phyloP scores from a whole-genome alignment of 805 yeast genomes.

The Metschnikowia peoriensis region DNA sequence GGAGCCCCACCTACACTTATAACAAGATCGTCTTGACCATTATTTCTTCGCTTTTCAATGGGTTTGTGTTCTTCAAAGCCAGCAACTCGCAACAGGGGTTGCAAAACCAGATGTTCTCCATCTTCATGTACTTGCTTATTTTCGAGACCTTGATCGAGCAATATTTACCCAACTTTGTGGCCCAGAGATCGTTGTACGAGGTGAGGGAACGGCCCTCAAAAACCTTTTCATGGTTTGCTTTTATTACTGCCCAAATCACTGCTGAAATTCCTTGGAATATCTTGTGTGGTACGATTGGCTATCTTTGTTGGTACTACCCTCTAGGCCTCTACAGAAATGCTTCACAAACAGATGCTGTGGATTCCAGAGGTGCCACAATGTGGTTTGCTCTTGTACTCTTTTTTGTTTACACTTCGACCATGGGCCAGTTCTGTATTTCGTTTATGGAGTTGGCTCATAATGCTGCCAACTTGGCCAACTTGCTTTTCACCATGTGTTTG shows the following conservation, averaged over 20 bases:
- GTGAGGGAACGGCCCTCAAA: slow-evolving; percentile 44
- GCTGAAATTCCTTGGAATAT: slow-evolving; percentile 49
- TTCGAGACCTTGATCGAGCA: slow-evolving; percentile 39
- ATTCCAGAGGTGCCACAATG: slow-evolving; percentile 34
- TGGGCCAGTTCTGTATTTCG: slow-evolving; percentile 21
- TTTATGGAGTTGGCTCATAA: slow-evolving; percentile 44
- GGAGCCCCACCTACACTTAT: slow-evolving; percentile 59
- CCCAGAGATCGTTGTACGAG: slow-evolving; percentile 43
- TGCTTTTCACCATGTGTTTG: slow-evolving; percentile 54
- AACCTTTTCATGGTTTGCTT: slow-evolving; percentile 41
- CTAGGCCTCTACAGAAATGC: slow-evolving; percentile 15
- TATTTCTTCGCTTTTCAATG: slow-evolving; percentile 57
- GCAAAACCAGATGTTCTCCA: slow-evolving; percentile 64
- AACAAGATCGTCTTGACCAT: slow-evolving; percentile 58
- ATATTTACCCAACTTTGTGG: slow-evolving; percentile 39
- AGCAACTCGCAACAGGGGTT: slow-evolving; percentile 50
- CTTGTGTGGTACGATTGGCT: slow-evolving; percentile 56
- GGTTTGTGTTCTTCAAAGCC: slow-evolving; percentile 70
- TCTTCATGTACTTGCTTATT: slow-evolving; percentile 42
- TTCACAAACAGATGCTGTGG: slow-evolving; percentile 13
- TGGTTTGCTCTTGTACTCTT: slow-evolving; percentile 26
- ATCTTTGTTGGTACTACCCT: slow-evolving; percentile 60
- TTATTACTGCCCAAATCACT: slow-evolving; percentile 37
- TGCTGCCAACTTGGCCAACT: slow-evolving; percentile 56
- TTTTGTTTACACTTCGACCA: slow-evolving; percentile 19